Percentiles rank a stretch among this genome's conserved stretches.
Conservation (phyloP, 768 basidiomycete genomes). For the Tricholoma furcatifolium region DNA sequence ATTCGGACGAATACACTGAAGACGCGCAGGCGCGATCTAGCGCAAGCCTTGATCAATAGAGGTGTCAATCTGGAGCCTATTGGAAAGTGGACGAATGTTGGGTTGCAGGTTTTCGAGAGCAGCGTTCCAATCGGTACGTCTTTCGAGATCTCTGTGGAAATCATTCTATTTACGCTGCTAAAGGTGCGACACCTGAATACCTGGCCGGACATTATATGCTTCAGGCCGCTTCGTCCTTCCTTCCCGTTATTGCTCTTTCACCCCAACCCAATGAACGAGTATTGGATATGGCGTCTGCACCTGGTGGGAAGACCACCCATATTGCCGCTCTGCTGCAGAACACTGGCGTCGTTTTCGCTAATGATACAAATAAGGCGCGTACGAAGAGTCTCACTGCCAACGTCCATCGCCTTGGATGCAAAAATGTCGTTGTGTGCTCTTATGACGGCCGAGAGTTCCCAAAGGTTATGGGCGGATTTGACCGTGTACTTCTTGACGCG, state of each 20-base stretch:
- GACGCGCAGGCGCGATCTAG: constrained; percentile 90
- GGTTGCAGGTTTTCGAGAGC: constrained; percentile 97
- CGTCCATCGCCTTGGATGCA: constrained; percentile 94
- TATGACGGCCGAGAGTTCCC: constrained; percentile 98
- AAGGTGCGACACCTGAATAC: constrained; percentile 96
- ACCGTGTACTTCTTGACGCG: constrained; percentile 94
- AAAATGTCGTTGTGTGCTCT: constrained; percentile 95
- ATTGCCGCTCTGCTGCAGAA: constrained; percentile 97
- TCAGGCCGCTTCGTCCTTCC: constrained; percentile 97
- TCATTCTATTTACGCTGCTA: neutral
- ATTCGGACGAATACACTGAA: constrained; percentile 97
- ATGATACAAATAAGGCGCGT: constrained; percentile 91
- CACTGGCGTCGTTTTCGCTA: constrained; percentile 96
- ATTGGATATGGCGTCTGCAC: constrained; percentile 98
- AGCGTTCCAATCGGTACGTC: constrained; percentile 83
- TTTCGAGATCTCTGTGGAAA: neutral
- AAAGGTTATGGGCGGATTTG: constrained; percentile 98
- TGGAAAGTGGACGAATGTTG: constrained; percentile 99
- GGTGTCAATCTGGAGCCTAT: constrained; percentile 98
- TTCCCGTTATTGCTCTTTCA: constrained; percentile 95
- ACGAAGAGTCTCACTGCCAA: constrained; percentile 98
- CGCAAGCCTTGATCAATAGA: constrained; percentile 89
- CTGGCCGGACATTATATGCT: constrained; percentile 99
- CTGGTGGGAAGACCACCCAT: constrained; percentile 97
- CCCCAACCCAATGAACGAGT: constrained; percentile 93